Evolutionary conservation across 2,329 filamentous ascomycete genomes (phyloP).

Genomic region (Neonectria neomacrospora): DNA sequence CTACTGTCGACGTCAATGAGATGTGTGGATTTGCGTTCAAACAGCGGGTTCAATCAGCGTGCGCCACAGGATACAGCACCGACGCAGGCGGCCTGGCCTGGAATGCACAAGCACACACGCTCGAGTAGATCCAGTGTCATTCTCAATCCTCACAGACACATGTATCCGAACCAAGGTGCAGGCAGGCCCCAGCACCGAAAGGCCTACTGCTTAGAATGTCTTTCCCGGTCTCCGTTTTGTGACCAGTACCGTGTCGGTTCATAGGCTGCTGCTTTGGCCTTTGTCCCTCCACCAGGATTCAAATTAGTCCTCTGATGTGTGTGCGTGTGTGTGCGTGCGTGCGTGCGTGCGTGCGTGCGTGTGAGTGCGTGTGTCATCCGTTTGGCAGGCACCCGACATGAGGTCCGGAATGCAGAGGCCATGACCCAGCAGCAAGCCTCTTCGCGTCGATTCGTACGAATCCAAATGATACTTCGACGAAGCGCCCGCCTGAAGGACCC

Average conservation of each 20-base stretch:
- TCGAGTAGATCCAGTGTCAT: conserved; percentile 13
- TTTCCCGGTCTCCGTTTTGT: conserved; percentile 28
- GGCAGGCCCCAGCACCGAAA: conserved; percentile 20
- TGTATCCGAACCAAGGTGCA: conserved; percentile 23
- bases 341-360: conserved; percentile 1
- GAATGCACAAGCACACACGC: conserved; percentile 25
- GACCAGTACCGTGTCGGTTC: conserved; percentile 22
- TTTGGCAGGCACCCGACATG: conserved; percentile 34
- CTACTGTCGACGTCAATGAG: conserved; percentile 12
- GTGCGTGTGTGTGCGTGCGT: conserved; percentile 5
- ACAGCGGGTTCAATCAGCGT: conserved; percentile 24
- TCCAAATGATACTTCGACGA: not conserved
- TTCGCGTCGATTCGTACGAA: conserved; percentile 11
- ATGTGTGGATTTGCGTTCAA: conserved; percentile 23
- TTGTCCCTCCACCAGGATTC: conserved; percentile 11
- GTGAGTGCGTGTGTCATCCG: conserved; percentile 17
- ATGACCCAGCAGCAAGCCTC: conserved; percentile 35
- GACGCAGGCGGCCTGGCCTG: conserved; percentile 15
- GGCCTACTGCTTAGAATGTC: conserved; percentile 33
- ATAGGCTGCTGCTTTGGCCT: conserved; percentile 20
- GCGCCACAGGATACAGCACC: conserved; percentile 21
- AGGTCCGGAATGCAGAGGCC: conserved; percentile 32
- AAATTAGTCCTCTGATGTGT: conserved; percentile 12
- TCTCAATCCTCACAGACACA: conserved; percentile 20
- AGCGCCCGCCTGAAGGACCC: conserved; percentile 26